Percentiles rank a stretch among this genome's conserved stretches.
These are phyloP conservation scores for Vinca major DNA, from an alignment of 305 asterid genomes.

Conservation along the genomic window DNA sequence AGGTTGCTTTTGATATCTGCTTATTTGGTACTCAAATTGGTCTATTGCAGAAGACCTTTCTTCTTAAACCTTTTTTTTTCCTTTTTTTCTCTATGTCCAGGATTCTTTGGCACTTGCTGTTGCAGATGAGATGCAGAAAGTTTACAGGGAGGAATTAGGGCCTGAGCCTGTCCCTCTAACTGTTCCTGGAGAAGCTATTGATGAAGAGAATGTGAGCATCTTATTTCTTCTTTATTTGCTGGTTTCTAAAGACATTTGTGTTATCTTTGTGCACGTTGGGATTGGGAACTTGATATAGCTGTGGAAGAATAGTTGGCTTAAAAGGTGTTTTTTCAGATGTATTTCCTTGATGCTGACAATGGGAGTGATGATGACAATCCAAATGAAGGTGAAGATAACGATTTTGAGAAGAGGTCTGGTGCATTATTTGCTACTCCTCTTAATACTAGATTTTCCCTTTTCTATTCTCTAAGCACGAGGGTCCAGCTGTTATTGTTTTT, in stretches of 20 bases:
- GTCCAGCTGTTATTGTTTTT: neutral
- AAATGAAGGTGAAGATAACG: constrained; percentile 34
- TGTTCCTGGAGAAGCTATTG: constrained; percentile 60
- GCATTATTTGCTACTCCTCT: neutral
- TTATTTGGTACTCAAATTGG: neutral
- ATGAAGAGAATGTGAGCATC: constrained; percentile 68
- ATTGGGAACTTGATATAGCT: neutral
- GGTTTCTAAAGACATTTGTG: constrained; percentile 8
- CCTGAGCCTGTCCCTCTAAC: constrained; percentile 75
- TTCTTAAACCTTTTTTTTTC: constrained; percentile 14
- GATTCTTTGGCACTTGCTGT: constrained; percentile 93
- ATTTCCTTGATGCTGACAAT: constrained; percentile 73
- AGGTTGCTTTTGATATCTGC: constrained; percentile 39
- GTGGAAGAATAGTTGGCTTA: constrained; percentile 13
- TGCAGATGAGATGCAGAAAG: constrained; percentile 94
- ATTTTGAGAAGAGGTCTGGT: constrained; percentile 62
- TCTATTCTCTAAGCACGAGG: neutral
- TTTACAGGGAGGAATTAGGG: constrained; percentile 63
- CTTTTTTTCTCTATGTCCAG: too few relatives aligned
- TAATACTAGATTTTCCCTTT: neutral
- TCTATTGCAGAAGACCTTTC: neutral
- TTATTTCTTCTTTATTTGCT: constrained; percentile 6
- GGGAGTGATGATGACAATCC: constrained; percentile 44
- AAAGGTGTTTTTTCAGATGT: constrained; percentile 38
- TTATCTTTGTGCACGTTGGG: neutral